Conservation (phyloP, 106 monocot species). For the Vanilla planifolia region DNA sequence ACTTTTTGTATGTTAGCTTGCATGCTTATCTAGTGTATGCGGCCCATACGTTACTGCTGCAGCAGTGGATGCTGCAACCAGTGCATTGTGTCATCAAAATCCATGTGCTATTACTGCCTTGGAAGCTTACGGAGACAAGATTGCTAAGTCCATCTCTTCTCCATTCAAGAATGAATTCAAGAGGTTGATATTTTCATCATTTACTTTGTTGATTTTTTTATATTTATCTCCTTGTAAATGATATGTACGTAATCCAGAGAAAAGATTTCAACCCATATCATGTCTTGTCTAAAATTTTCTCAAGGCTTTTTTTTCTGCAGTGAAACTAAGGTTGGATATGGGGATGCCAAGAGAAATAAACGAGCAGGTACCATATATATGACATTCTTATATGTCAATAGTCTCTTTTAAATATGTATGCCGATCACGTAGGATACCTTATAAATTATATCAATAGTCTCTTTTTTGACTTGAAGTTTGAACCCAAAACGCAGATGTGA, state of each 20-base stretch:
- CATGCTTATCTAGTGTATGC: slow-evolving; percentile 47
- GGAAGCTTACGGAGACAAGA: slow-evolving; percentile 13
- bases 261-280: not conserved
- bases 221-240: not conserved
- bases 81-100: slow-evolving; percentile 51
- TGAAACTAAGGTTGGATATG: slow-evolving; percentile 29
- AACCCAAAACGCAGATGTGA: not conserved
- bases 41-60: slow-evolving; percentile 62
- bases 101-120: slow-evolving; percentile 48
- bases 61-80: slow-evolving; percentile 62
- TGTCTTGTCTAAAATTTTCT: not conserved
- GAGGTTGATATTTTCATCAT: slow-evolving; percentile 20
- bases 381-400: too few relatives aligned
- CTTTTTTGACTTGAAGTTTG: not conserved
- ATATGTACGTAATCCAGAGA: not conserved
- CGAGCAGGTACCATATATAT: slow-evolving; percentile 41
- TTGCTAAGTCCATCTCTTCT: not conserved
- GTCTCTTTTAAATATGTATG: too few relatives aligned
- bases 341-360: slow-evolving; percentile 17
- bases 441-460: not conserved
- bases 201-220: not conserved
- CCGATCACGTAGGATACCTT: not conserved
- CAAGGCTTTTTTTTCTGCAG: slow-evolving; percentile 22
- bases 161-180: slow-evolving; percentile 19
- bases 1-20: slow-evolving; percentile 49